Evolutionary conservation across 2,329 filamentous ascomycete species (phyloP).

Genomic region (Talaromyces pinophilus): DNA sequence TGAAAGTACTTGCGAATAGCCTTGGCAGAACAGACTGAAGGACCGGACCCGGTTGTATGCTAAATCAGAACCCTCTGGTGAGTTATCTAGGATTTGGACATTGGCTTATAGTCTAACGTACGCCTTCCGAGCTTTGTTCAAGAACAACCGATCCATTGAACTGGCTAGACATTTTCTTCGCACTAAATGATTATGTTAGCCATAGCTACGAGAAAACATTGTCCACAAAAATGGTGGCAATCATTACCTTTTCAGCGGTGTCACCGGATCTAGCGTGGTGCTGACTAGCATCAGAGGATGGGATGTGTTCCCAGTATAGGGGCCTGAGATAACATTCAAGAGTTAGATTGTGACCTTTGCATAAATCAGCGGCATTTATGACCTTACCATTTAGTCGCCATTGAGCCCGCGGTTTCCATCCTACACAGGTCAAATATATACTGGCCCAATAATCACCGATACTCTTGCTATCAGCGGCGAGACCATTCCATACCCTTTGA

Average conservation of each 20-base stretch:
- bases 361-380: background rate
- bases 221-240: background rate
- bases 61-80: background rate
- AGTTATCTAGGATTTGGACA: background rate
- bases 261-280: constrained; percentile 25
- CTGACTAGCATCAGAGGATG: constrained; percentile 26
- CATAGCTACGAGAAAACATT: background rate
- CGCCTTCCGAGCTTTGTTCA: constrained; percentile 30
- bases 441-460: constrained; percentile 44
- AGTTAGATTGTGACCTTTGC: background rate
- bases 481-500: constrained; percentile 27
- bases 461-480: constrained; percentile 30
- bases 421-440: constrained; percentile 39
- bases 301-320: constrained; percentile 25
- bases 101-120: constrained; percentile 17
- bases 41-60: constrained; percentile 32
- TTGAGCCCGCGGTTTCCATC: constrained; percentile 39
- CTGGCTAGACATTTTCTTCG: constrained; percentile 23
- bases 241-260: constrained; percentile 22
- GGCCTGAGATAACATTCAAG: constrained; percentile 14
- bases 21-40: constrained; percentile 32
- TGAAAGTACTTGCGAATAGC: constrained; percentile 36
- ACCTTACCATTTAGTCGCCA: constrained; percentile 40
- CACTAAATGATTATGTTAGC: constrained; percentile 21
- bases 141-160: constrained; percentile 31